Conservation (phyloP, 2,329 filamentous ascomycete genomes). For the Emergomyces orientalis region DNA sequence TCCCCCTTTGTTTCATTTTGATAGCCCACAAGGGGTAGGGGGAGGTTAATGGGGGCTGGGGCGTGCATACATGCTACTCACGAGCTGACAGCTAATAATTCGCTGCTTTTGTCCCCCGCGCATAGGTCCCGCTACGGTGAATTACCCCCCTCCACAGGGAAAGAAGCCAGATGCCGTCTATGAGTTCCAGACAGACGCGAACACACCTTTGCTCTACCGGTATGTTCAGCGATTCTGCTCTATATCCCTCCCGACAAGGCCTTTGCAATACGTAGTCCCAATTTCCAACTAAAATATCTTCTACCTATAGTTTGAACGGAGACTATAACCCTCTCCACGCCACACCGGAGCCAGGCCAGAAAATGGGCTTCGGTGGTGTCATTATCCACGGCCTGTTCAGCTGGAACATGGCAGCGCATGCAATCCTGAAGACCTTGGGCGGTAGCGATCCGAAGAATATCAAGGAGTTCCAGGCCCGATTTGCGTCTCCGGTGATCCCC, state of each 20-base stretch:
- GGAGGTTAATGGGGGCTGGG: not conserved
- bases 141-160: slow-evolving; percentile 65
- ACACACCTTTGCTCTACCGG: slow-evolving; percentile 68
- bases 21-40: not conserved
- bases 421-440: slow-evolving; percentile 62
- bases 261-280: not conserved
- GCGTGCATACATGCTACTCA: not conserved
- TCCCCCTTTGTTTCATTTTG: not conserved
- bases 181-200: slow-evolving; percentile 58
- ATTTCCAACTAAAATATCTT: not conserved
- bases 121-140: slow-evolving; percentile 57
- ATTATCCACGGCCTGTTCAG: slow-evolving; percentile 87
- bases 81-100: slow-evolving; percentile 3
- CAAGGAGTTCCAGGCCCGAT: slow-evolving; percentile 80
- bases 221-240: slow-evolving; percentile 22
- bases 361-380: slow-evolving; percentile 83
- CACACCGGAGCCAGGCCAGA: slow-evolving; percentile 69
- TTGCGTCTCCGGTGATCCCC: slow-evolving; percentile 74
- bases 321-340: slow-evolving; percentile 93
- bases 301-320: slow-evolving; percentile 60
- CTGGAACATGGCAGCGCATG: slow-evolving; percentile 72
- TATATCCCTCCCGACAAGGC: not conserved
- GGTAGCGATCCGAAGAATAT: slow-evolving; percentile 70
- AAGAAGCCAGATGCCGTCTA: slow-evolving; percentile 62
- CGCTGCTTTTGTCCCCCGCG: slow-evolving; percentile 13